These are phyloP conservation scores for Hyphopichia pseudoburtonii DNA, from an alignment of 1,139 yeast species.

Conservation along the genomic window DNA sequence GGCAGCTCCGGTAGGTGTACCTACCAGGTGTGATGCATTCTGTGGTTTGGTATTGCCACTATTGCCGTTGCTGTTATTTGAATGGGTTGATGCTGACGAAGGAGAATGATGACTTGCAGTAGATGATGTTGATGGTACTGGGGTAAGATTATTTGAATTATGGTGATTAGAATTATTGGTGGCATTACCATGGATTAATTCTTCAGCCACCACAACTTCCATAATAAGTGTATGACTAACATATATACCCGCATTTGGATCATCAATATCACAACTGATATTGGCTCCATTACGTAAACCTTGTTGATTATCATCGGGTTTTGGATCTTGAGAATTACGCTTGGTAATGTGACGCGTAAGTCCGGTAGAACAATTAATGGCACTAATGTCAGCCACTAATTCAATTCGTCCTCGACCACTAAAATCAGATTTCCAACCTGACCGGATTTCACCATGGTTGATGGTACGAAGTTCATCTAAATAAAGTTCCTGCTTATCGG, in stretches of 20 bases:
- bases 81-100: constrained; percentile 3
- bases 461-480: constrained; percentile 74
- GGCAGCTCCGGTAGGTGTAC: constrained; percentile 92
- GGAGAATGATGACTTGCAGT: constrained; percentile 2
- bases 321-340: constrained; percentile 28
- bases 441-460: constrained; percentile 74
- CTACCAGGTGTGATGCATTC: constrained; percentile 32
- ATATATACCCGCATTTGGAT: constrained; percentile 73
- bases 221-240: constrained; percentile 75
- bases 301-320: constrained; percentile 23
- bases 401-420: constrained; percentile 74
- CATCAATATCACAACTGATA: constrained; percentile 78
- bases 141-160: constrained; percentile 10
- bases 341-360: constrained; percentile 26
- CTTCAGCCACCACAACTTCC: constrained; percentile 94
- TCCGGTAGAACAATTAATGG: constrained; percentile 61
- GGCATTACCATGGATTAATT: constrained; percentile 45
- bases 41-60: not conserved
- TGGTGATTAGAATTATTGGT: not conserved
- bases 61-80: constrained; percentile 1
- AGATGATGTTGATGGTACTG: constrained; percentile 15
- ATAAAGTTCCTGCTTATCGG: constrained; percentile 21
- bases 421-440: constrained; percentile 96
- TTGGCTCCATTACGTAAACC: constrained; percentile 50
- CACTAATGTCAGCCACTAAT: constrained; percentile 65